Conservation (phyloP, 2,329 filamentous ascomycete species). For the Fusarium buharicum region DNA sequence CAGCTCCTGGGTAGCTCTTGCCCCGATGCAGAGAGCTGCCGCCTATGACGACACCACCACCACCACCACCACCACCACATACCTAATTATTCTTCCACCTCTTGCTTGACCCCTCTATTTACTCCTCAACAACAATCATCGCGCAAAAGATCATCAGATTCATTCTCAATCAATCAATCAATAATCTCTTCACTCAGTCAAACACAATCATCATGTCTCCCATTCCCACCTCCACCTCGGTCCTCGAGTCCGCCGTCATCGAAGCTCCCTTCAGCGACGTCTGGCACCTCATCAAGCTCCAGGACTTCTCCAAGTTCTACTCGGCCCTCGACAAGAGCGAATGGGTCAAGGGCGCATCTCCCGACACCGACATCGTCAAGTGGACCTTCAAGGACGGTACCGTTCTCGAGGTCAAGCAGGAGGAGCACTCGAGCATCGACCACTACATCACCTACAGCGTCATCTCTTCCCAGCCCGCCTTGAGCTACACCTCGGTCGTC, state of each 20-base stretch:
- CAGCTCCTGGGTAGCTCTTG: constrained; percentile 12
- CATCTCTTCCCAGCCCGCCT: constrained; percentile 72
- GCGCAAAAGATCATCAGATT: neutral
- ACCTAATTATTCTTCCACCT: neutral
- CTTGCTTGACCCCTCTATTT: constrained; percentile 33
- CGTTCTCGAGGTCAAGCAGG: constrained; percentile 77
- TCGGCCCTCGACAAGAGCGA: constrained; percentile 69
- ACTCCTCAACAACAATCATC: constrained; percentile 13
- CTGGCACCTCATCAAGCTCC: constrained; percentile 80
- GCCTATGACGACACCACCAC: constrained; percentile 35
- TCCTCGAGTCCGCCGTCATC: constrained; percentile 75
- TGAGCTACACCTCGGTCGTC: constrained; percentile 73
- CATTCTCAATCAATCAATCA: neutral
- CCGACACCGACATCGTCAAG: constrained; percentile 74
- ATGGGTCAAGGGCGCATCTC: constrained; percentile 68
- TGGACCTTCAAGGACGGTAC: constrained; percentile 79
- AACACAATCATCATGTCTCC: constrained; percentile 38
- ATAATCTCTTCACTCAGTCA: neutral
- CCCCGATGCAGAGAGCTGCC: constrained; percentile 17
- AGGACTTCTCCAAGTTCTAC: constrained; percentile 76
- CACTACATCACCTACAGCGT: constrained; percentile 80
- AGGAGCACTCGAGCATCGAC: constrained; percentile 79
- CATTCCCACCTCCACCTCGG: constrained; percentile 74
- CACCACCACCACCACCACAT: too few species aligned
- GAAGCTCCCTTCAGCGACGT: constrained; percentile 72